Evolutionary conservation across 352 stramenopile genomes (phyloP), one percentile per base, ranked within the genome.

Genomic region (Aphanomyces stellatus): DNA sequence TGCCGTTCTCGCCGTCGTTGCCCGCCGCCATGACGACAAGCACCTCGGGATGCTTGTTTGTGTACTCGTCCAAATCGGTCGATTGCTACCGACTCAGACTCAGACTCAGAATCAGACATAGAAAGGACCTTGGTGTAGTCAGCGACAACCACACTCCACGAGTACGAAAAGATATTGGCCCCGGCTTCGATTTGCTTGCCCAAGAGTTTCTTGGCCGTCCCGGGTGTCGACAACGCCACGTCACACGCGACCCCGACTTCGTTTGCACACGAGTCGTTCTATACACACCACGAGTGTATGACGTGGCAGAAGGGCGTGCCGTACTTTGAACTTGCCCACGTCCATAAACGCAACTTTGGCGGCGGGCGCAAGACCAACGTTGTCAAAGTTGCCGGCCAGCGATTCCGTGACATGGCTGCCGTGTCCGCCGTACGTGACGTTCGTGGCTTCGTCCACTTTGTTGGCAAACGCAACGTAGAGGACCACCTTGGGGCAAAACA

Each of bases 291-390:
- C 3, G 13, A 55, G 22, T n/a, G 11, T 37, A 2, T n/a, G 6
- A 51, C 3, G 19, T 8, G 11, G 22, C 56, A 19, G 15, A 17
- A 53, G 4, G 41, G 2, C 11, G 15, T 0, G 15, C 8, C 11
- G n/a, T 10, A 43, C 17, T 17, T 46, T 19, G 11, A 24, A 64
- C 56, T 30, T 91, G 84, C 84, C 84, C 62, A 96, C 91, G 60
- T 97, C 89, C 81, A 97, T 96, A 64, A 97, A 95, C 19, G 89
- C 87, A 69, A 96, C 83, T 48, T 89, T 90, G 15, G 89, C 73
- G 11, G 72, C 76, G 56, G 81, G 73, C 0, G 88, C 88, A 53
- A 93, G 90, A 11, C 88, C 88, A 11, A 92, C 56, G 37, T 76
- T 92, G 35, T 76, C 85, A 33, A 82, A 92, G 24, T 77, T 90